A percentile compares a stretch with the other conserved stretches of the same genome.
Evolutionary conservation across 2,329 filamentous ascomycete species (phyloP).

Genomic region (Aspergillus cejpii): DNA sequence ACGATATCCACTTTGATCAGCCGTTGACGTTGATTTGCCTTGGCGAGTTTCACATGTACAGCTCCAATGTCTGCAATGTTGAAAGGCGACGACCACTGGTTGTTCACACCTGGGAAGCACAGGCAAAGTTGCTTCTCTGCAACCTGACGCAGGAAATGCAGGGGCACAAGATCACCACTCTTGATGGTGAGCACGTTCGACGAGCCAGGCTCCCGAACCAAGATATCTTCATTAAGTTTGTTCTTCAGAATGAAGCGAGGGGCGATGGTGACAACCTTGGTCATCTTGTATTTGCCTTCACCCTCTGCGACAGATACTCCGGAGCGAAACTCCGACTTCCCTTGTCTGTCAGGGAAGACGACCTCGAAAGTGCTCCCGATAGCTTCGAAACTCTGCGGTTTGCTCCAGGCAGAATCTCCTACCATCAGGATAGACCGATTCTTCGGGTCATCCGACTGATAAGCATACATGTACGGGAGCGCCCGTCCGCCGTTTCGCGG

Average conservation of each 20-base stretch:
- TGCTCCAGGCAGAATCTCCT: slow-evolving; percentile 90
- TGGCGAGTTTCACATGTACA: slow-evolving; percentile 87
- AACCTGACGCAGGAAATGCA: slow-evolving; percentile 82
- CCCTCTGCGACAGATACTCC: slow-evolving; percentile 85
- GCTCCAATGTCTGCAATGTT: slow-evolving; percentile 93
- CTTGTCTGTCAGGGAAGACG: slow-evolving; percentile 65
- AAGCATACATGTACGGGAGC: slow-evolving; percentile 94
- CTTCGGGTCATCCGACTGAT: slow-evolving; percentile 75
- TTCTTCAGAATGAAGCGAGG: slow-evolving; percentile 93
- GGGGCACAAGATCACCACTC: slow-evolving; percentile 69
- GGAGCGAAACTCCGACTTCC: slow-evolving; percentile 76
- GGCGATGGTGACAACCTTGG: slow-evolving; percentile 87
- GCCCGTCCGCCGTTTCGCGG: slow-evolving; percentile 53
- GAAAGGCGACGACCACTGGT: slow-evolving; percentile 96
- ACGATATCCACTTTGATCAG: slow-evolving; percentile 82
- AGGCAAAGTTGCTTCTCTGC: slow-evolving; percentile 82
- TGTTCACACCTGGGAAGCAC: slow-evolving; percentile 89
- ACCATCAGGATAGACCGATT: slow-evolving; percentile 85
- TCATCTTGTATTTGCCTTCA: slow-evolving; percentile 95
- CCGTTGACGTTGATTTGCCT: slow-evolving; percentile 79
- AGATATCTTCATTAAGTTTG: slow-evolving; percentile 78
- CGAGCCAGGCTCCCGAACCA: slow-evolving; percentile 86
- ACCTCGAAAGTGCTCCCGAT: slow-evolving; percentile 91
- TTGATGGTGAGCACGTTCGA: slow-evolving; percentile 74
- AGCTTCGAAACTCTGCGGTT: slow-evolving; percentile 94